A percentile compares a stretch with the other conserved stretches of the same genome.
Evolutionary conservation across 352 stramenopile genomes (phyloP).

Genomic region (Phytophthora gonapodyides): DNA sequence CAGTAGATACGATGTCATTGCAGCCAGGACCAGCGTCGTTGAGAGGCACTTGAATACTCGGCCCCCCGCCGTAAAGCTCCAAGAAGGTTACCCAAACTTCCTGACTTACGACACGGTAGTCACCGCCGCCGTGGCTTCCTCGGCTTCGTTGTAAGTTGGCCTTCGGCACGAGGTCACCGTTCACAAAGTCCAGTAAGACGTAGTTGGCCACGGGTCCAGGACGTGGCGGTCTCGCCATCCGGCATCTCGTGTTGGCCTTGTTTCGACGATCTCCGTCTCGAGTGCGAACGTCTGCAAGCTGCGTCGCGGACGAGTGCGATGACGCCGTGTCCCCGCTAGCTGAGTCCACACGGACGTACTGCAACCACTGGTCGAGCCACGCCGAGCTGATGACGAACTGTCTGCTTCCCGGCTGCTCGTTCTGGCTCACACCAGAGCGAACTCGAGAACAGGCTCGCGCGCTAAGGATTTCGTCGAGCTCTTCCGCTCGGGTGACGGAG

Average conservation of each 20-base stretch:
- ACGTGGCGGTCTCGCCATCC: conserved; percentile 26
- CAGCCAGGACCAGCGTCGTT: conserved; percentile 7
- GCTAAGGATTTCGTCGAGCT: conserved; percentile 61
- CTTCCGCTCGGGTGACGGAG: conserved; percentile 41
- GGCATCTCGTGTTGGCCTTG: conserved; percentile 19
- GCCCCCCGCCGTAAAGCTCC: conserved; percentile 62
- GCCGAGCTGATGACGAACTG: conserved; percentile 63
- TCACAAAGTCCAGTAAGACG: conserved; percentile 65
- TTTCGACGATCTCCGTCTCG: conserved; percentile 1
- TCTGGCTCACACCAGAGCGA: conserved; percentile 8
- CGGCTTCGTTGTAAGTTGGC: conserved; percentile 45
- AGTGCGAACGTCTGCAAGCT: conserved; percentile 12
- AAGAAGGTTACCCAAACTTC: conserved; percentile 72
- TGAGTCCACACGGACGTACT: conserved; percentile 63
- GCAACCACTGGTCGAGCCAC: conserved; percentile 73
- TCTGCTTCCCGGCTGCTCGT: conserved; percentile 12
- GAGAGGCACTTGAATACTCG: conserved; percentile 52
- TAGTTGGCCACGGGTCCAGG: conserved; percentile 73
- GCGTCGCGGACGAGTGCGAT: conserved; percentile 1
- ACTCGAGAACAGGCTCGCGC: conserved; percentile 44
- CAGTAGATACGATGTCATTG: conserved; percentile 1
- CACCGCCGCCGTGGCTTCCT: conserved; percentile 39
- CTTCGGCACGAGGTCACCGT: conserved; percentile 58
- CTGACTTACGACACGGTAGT: conserved; percentile 70
- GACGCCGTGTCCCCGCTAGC: conserved; percentile 14